Base-by-base conservation (phyloP, 2,329 filamentous ascomycete genomes). In the Pseudogymnoascus sp. region DNA sequence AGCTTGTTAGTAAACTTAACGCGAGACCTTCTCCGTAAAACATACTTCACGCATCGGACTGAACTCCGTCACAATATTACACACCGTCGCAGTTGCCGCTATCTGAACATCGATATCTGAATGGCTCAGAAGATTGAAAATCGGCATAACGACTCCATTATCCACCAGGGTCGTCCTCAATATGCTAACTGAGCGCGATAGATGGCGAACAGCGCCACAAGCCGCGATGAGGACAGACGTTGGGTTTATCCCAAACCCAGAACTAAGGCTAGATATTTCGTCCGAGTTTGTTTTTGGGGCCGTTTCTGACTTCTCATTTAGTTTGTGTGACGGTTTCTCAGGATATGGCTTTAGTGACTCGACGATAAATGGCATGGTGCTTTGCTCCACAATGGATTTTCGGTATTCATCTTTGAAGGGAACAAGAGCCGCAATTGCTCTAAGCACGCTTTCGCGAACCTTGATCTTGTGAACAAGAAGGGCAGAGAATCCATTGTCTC, bases 31-130 rank as follows among this genome's bases (percentile, higher is more conserved):
- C 8, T n/a, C 15, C 33, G n/a, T 45, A 35, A 59, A 30, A 77
- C 85, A 76, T 72, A 92, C 90, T 71, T 90, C 85, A 72, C 90
- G 86, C 83, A 96, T 91, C 0, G 94, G 92, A 69, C 92, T 96
- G 67, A 95, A 89, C 63, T 95, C 90, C 52, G 91, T 78, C 5
- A 95, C 82, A 56, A 99, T 74, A 71, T 99, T 99, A 67, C 86
- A 90, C 37, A 95, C 82, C 5, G 88, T 86, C 34, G 88, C 86
- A 0, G 90, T 95, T 5, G 92, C 90, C 56, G 91, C 90, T 69
- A 94, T 86, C 69, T 92, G 88, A 3, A 97, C 85, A 58, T 92
- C 85, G 30, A 90, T 74, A 65, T 94, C 83, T 5, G 80, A 79
- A 71, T 94, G 88, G 61, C 79, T 83, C 64, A 97, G 78, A 48